These are phyloP conservation scores for Xylariaceae sp. DNA, from an alignment of 2,329 filamentous ascomycete species.

Conservation along the genomic window DNA sequence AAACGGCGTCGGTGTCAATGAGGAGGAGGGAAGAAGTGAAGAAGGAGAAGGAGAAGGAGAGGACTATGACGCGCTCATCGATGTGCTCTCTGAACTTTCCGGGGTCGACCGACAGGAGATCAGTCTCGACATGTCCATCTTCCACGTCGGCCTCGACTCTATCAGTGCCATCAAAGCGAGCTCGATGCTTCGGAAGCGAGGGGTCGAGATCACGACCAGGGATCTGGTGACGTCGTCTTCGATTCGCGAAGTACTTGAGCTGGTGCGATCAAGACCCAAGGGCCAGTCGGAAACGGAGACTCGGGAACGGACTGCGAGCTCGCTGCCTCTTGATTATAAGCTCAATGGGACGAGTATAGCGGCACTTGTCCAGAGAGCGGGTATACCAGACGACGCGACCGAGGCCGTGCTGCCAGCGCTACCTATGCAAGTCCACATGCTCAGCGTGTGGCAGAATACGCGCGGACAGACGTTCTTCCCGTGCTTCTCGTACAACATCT, in stretches of 20 bases:
- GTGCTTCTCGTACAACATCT: slow-evolving; percentile 58
- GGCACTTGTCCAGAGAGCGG: slow-evolving; percentile 34
- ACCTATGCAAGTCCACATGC: slow-evolving; percentile 75
- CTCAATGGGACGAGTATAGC: slow-evolving; percentile 36
- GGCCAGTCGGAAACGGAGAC: no score
- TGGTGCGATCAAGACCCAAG: no score
- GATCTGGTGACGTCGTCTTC: slow-evolving; percentile 64
- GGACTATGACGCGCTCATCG: slow-evolving; percentile 38
- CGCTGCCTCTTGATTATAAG: slow-evolving; percentile 13
- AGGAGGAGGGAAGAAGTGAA: no score
- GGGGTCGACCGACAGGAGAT: slow-evolving; percentile 55
- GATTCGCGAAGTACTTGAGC: no score
- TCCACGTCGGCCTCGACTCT: slow-evolving; percentile 83
- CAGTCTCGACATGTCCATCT: slow-evolving; percentile 58
- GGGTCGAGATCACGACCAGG: slow-evolving; percentile 60
- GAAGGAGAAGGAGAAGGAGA: no score
- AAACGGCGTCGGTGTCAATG: no score
- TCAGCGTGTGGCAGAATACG: slow-evolving; percentile 68
- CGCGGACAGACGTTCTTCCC: slow-evolving; percentile 66
- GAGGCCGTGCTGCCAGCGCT: slow-evolving; percentile 62
- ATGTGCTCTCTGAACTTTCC: slow-evolving; percentile 53
- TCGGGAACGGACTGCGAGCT: neutral
- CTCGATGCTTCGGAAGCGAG: slow-evolving; percentile 59
- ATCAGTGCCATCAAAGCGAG: slow-evolving; percentile 85
- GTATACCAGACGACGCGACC: slow-evolving; percentile 41